These are phyloP conservation scores for Flaveria sonorensis DNA, from an alignment of 129 eudicot species.

Conservation along the genomic window DNA sequence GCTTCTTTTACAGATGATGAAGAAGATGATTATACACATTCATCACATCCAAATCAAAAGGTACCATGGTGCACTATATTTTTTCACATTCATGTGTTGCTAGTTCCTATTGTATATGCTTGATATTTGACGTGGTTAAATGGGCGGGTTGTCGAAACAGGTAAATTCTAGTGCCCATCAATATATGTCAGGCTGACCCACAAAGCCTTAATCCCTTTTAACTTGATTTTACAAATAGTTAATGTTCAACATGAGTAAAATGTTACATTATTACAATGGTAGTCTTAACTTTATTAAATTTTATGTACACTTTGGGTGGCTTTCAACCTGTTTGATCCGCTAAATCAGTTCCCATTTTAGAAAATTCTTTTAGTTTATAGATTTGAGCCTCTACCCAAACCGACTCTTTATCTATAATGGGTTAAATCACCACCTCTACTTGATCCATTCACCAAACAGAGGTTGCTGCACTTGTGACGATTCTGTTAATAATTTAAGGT, in stretches of 20 bases:
- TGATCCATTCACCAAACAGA: slow-evolving; percentile 13
- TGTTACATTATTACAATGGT: background rate
- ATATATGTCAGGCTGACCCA: background rate
- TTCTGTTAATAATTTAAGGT: slow-evolving; percentile 26
- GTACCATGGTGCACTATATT: slow-evolving; percentile 29
- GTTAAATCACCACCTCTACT: background rate
- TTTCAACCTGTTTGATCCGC: background rate
- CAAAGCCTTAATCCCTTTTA: background rate
- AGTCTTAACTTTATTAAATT: background rate
- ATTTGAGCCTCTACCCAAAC: background rate
- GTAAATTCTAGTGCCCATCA: background rate
- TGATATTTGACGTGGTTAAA: background rate
- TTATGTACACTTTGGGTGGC: background rate
- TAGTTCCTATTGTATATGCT: slow-evolving; percentile 8
- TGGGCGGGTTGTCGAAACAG: background rate
- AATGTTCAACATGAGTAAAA: background rate
- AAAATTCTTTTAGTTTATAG: background rate
- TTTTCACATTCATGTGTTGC: background rate
- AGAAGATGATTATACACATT: slow-evolving; percentile 42
- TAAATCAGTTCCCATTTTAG: background rate
- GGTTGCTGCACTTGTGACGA: slow-evolving; percentile 13
- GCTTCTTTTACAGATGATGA: slow-evolving; percentile 81
- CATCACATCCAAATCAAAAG: slow-evolving; percentile 54
- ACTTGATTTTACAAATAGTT: background rate
- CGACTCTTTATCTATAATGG: background rate